Evolutionary conservation across 2,329 filamentous ascomycete species (phyloP).

Genomic region (Pyrenochaeta sp.): DNA sequence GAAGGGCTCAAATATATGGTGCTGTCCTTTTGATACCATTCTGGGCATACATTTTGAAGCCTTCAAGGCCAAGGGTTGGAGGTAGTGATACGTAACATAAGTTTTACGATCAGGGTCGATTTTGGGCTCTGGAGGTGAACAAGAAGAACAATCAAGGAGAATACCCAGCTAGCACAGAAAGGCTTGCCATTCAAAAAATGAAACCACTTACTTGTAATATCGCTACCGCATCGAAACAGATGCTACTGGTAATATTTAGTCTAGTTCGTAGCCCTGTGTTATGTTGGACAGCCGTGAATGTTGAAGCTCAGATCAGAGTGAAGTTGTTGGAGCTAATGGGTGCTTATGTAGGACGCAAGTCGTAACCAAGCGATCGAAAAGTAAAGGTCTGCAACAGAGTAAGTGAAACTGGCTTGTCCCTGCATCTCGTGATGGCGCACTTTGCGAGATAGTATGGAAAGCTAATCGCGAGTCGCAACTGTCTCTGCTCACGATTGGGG

Average conservation of each 20-base stretch:
- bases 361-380: not conserved
- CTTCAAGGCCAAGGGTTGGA: not conserved
- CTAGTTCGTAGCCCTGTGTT: not conserved
- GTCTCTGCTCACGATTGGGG: conserved; percentile 4
- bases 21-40: not conserved
- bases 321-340: not conserved
- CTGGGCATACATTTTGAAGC: not conserved
- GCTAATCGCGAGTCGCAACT: conserved; percentile 5
- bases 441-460: conserved; percentile 6
- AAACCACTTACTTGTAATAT: conserved; percentile 14
- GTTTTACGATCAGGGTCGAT: not conserved
- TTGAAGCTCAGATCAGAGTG: not conserved
- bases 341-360: not conserved
- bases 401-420: conserved; percentile 6
- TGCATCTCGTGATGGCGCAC: conserved; percentile 11
- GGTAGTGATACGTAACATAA: not conserved
- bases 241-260: conserved; percentile 1
- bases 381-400: conserved; percentile 6
- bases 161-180: not conserved
- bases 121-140: not conserved
- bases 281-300: not conserved
- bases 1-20: not conserved
- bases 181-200: not conserved
- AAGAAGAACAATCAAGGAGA: not conserved
- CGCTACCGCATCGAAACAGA: conserved; percentile 22